Evolutionary conservation across 352 stramenopile species (phyloP).

Genomic region (Pythium pyrilobum): DNA sequence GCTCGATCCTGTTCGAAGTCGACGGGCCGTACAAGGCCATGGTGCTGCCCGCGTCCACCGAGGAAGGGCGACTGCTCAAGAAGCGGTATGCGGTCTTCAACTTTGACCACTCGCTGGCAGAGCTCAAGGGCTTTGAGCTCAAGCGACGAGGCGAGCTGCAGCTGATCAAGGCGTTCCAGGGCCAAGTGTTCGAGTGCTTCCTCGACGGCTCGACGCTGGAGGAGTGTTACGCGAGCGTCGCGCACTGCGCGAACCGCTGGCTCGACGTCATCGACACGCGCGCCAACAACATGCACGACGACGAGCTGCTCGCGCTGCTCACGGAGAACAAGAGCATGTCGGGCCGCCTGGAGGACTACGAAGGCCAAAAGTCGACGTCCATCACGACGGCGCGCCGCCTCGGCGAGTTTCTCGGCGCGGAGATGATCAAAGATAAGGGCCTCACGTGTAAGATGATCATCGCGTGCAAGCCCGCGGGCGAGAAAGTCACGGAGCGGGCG

Average conservation of each 20-base stretch:
- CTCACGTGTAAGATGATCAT: conserved; percentile 99
- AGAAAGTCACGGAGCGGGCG: conserved; percentile 96
- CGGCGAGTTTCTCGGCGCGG: conserved; percentile 96
- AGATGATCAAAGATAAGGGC: conserved; percentile 98
- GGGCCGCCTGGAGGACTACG: conserved; percentile 96
- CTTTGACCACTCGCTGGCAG: conserved; percentile 71
- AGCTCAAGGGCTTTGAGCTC: conserved; percentile 95
- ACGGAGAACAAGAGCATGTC: conserved; percentile 99
- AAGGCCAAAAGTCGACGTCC: conserved; percentile 95
- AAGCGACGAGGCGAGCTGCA: conserved; percentile 98
- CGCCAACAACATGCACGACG: conserved; percentile 93
- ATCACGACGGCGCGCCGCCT: conserved; percentile 97
- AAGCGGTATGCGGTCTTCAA: conserved; percentile 94
- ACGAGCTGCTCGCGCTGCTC: conserved; percentile 97
- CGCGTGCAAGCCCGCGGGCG: conserved; percentile 82
- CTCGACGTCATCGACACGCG: conserved; percentile 97
- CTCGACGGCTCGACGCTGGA: conserved; percentile 91
- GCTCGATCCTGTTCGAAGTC: conserved; percentile 99
- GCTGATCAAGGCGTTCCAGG: conserved; percentile 99
- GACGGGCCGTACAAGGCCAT: conserved; percentile 98
- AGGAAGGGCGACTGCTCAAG: conserved; percentile 98
- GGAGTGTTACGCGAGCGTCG: conserved; percentile 96
- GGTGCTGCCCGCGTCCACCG: conserved; percentile 97
- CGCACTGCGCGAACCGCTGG: conserved; percentile 96
- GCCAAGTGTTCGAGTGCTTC: conserved; percentile 97